Conservation (phyloP, 2,329 filamentous ascomycete genomes). For the Didymella glomerata region DNA sequence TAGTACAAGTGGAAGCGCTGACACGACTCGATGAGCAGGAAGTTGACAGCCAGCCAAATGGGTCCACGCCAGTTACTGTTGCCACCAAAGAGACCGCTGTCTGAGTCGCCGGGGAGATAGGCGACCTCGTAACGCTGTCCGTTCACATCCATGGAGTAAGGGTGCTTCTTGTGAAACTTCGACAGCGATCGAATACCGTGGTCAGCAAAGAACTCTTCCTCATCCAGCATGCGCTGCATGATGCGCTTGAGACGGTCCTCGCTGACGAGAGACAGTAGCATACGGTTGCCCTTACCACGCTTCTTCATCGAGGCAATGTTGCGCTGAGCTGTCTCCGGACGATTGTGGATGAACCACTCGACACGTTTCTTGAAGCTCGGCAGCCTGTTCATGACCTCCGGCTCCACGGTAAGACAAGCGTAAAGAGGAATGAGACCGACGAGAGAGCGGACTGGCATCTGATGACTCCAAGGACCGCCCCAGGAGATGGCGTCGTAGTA, state of each 20-base stretch:
- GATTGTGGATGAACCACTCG: slow-evolving; percentile 92
- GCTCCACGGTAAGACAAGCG: slow-evolving; percentile 89
- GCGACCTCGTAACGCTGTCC: slow-evolving; percentile 86
- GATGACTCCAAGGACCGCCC: slow-evolving; percentile 91
- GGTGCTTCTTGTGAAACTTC: slow-evolving; percentile 87
- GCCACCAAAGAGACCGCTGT: slow-evolving; percentile 92
- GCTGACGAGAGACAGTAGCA: slow-evolving; percentile 89
- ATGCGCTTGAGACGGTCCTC: slow-evolving; percentile 92
- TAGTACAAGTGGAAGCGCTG: slow-evolving; percentile 97
- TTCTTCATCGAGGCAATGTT: slow-evolving; percentile 95
- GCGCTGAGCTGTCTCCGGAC: slow-evolving; percentile 83
- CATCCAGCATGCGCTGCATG: slow-evolving; percentile 88
- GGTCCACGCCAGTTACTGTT: slow-evolving; percentile 98
- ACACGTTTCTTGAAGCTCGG: slow-evolving; percentile 92
- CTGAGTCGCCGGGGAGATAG: slow-evolving; percentile 94
- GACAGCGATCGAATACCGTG: slow-evolving; percentile 92
- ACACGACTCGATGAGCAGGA: slow-evolving; percentile 91
- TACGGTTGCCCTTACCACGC: slow-evolving; percentile 87
- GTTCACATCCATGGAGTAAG: slow-evolving; percentile 95
- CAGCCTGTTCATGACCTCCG: slow-evolving; percentile 89
- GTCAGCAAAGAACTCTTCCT: slow-evolving; percentile 89
- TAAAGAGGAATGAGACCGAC: slow-evolving; percentile 95
- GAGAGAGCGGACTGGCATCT: slow-evolving; percentile 88
- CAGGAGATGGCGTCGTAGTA: slow-evolving; percentile 99
- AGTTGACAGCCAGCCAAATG: slow-evolving; percentile 96